phyloP scores from a whole-genome alignment of 139 green algal species.

The Coelastrella sp. region DNA sequence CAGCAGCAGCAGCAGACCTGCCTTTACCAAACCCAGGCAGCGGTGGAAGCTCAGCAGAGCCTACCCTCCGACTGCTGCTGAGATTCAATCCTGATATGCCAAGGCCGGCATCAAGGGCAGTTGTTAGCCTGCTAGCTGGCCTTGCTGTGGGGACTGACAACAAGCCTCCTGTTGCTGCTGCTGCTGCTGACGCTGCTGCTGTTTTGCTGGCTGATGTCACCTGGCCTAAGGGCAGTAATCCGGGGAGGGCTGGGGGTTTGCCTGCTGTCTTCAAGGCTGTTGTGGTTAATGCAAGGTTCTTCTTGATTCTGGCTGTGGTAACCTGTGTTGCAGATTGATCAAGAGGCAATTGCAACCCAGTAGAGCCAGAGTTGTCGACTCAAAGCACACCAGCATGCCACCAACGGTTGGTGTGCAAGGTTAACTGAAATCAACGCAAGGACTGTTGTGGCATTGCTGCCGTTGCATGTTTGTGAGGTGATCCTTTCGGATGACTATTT shows the following conservation, averaged over 20 bases:
- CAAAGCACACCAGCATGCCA: no score
- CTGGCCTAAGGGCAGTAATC: not conserved
- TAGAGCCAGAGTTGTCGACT: no score
- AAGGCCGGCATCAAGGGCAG: not conserved
- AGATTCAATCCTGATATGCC: no score
- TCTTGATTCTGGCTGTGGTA: not conserved
- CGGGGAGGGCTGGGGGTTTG: not conserved
- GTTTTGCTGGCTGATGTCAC: not conserved
- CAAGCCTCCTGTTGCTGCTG: slow-evolving; percentile 7
- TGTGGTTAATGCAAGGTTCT: slow-evolving; percentile 14
- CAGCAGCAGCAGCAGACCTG: not conserved
- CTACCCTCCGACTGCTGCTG: no score
- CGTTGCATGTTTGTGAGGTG: no score
- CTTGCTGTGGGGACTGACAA: not conserved
- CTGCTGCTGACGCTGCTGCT: not conserved
- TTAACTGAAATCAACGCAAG: no score
- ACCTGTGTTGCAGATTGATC: not conserved
- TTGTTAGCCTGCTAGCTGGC: not conserved
- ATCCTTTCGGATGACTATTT: no score
- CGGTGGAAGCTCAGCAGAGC: no score
- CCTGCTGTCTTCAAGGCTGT: not conserved
- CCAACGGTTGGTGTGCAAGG: no score
- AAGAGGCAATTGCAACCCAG: no score
- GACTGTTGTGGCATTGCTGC: no score
- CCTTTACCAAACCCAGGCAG: not conserved